These are phyloP conservation scores for Carex kokanica DNA, from an alignment of 176 grass and related monocot species.

Conservation along the genomic window DNA sequence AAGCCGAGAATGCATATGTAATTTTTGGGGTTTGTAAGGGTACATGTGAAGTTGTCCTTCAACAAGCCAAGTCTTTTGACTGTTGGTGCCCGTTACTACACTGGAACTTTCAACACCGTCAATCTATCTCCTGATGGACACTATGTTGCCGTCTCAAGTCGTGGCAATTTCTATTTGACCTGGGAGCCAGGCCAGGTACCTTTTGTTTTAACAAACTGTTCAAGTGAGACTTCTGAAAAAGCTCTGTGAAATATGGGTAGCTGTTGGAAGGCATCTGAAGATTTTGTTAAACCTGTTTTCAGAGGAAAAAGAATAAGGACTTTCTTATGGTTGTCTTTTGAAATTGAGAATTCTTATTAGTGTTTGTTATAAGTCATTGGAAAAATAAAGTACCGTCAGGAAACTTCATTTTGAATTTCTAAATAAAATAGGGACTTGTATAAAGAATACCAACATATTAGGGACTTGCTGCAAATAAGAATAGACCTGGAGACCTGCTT, in stretches of 20 bases:
- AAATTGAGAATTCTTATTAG: not conserved
- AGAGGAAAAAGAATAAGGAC: not conserved
- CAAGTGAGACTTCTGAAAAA: no score
- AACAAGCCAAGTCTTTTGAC: not conserved
- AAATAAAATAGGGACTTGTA: not conserved
- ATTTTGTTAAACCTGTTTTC: not conserved
- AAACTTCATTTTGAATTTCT: conserved; percentile 4
- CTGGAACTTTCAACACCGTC: conserved; percentile 90
- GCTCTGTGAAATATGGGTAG: not conserved
- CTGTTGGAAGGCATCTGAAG: not conserved
- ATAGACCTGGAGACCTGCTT: not conserved
- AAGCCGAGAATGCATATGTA: not conserved
- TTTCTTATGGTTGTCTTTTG: not conserved
- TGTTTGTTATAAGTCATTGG: not conserved
- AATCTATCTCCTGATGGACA: conserved; percentile 80
- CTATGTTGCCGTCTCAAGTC: conserved; percentile 86
- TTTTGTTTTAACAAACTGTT: not conserved
- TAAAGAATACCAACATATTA: not conserved
- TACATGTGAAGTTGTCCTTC: not conserved
- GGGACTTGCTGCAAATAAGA: not conserved
- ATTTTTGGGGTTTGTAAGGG: not conserved
- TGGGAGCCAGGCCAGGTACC: conserved; percentile 94
- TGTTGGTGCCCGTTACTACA: conserved; percentile 71
- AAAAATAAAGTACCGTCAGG: not conserved
- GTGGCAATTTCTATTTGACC: conserved; percentile 94